Conservation (phyloP, 192 early-diverging fungal genomes). For the Rhizophagus prolifer region DNA sequence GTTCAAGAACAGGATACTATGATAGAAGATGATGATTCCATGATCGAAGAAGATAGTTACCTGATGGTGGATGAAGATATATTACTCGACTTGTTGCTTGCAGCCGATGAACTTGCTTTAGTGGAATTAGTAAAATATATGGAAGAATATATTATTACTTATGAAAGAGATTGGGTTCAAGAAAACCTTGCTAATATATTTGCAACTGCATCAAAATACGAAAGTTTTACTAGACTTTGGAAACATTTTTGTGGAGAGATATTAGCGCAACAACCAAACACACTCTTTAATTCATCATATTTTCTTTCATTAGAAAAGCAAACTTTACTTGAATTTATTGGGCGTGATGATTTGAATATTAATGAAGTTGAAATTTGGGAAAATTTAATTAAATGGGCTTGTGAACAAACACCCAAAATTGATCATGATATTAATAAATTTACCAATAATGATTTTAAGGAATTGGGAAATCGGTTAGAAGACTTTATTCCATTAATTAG, state of each 20-base stretch:
- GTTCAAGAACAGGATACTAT: too few species aligned
- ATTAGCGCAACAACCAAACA: not conserved
- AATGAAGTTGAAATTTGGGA: constrained; percentile 4
- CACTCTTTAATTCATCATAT: not conserved
- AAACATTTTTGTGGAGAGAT: not conserved
- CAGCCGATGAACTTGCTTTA: constrained; percentile 2
- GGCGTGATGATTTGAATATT: not conserved
- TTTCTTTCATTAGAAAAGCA: not conserved
- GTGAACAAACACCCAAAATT: not conserved
- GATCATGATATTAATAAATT: not conserved
- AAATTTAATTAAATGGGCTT: not conserved
- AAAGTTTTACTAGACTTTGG: not conserved
- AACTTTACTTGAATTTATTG: not conserved
- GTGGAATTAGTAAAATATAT: not conserved
- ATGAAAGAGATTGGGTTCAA: not conserved
- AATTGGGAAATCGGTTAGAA: not conserved
- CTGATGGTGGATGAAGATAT: not conserved
- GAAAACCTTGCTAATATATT: not conserved
- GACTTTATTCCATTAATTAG: constrained; percentile 13
- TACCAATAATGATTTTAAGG: not conserved
- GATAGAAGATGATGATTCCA: too few species aligned
- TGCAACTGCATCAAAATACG: not conserved
- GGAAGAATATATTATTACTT: not conserved
- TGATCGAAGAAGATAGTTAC: too few species aligned
- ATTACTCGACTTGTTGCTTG: not conserved